Evolutionary conservation across 2,329 filamentous ascomycete genomes (phyloP).

Genomic region (Huntiella omanensis): DNA sequence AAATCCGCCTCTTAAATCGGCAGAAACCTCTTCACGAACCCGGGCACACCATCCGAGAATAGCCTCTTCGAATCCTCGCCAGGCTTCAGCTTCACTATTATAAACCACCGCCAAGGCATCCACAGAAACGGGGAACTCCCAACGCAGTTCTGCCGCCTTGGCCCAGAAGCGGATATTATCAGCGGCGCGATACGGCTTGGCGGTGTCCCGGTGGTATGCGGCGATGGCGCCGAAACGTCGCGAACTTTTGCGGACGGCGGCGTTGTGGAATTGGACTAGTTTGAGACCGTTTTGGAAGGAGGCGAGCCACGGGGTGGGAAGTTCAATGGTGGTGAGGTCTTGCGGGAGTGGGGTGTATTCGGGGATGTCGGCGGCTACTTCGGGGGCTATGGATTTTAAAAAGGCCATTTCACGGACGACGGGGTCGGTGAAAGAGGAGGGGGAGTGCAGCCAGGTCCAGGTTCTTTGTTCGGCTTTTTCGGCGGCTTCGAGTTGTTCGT

Average conservation of each 20-base stretch:
- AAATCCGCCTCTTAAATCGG: constrained; percentile 30
- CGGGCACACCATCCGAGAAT: constrained; percentile 66
- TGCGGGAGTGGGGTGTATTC: constrained; percentile 33
- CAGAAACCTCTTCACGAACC: constrained; percentile 66
- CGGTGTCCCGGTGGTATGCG: constrained; percentile 75
- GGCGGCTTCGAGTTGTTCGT: constrained; percentile 56
- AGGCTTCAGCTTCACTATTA: constrained; percentile 47
- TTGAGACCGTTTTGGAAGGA: constrained; percentile 60
- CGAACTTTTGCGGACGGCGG: constrained; percentile 65
- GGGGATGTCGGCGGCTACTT: constrained; percentile 28
- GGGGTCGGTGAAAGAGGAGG: constrained; percentile 51
- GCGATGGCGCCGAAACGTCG: constrained; percentile 80
- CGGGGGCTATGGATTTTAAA: constrained; percentile 48
- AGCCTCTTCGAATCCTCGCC: constrained; percentile 67
- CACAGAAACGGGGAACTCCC: constrained; percentile 67
- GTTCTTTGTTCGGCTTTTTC: constrained; percentile 51
- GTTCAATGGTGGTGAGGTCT: constrained; percentile 14
- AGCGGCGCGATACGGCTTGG: constrained; percentile 80
- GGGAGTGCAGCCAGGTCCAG: constrained; percentile 61
- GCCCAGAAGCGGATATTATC: constrained; percentile 93
- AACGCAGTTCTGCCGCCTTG: constrained; percentile 86
- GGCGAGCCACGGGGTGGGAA: constrained; percentile 55
- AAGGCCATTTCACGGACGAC: constrained; percentile 67
- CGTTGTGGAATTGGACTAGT: constrained; percentile 78
- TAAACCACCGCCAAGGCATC: constrained; percentile 79